phyloP scores from a whole-genome alignment of 1,284 basidiomycete species.

The Trametes hirsuta region DNA sequence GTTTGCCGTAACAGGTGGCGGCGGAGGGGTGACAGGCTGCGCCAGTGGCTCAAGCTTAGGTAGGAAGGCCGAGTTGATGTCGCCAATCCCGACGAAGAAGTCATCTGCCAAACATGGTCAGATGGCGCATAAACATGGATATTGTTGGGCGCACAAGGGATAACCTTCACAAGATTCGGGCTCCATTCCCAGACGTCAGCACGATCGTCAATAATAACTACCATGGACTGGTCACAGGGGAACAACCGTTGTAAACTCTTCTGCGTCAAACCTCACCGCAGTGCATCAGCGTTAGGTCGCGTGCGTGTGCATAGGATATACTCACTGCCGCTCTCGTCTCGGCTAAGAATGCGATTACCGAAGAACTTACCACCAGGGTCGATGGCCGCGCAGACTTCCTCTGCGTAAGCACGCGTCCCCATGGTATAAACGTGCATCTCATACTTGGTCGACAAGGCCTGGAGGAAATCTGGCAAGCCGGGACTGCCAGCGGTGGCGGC shows the following conservation, averaged over 20 bases:
- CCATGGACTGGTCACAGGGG: slow-evolving; percentile 97
- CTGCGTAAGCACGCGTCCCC: slow-evolving; percentile 97
- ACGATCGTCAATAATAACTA: slow-evolving; percentile 98
- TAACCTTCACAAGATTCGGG: slow-evolving; percentile 94
- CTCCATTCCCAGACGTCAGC: slow-evolving; percentile 98
- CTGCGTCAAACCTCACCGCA: slow-evolving; percentile 71
- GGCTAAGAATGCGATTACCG: slow-evolving; percentile 84
- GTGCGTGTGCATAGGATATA: slow-evolving; percentile 16
- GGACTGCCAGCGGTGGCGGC: slow-evolving; percentile 57
- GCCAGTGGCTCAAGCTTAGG: slow-evolving; percentile 70
- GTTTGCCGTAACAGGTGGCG: slow-evolving; percentile 23
- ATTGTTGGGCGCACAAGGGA: slow-evolving; percentile 74
- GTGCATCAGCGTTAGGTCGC: slow-evolving; percentile 1
- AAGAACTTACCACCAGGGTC: slow-evolving; percentile 90
- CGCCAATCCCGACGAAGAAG: slow-evolving; percentile 98
- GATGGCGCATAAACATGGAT: not conserved
- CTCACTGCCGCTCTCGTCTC: slow-evolving; percentile 95
- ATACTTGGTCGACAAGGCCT: slow-evolving; percentile 76
- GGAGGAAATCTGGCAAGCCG: slow-evolving; percentile 82
- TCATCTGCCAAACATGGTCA: slow-evolving; percentile 66
- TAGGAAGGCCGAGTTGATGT: slow-evolving; percentile 95
- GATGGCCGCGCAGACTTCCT: slow-evolving; percentile 92
- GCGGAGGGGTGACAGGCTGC: slow-evolving; percentile 36
- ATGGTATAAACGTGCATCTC: slow-evolving; percentile 99
- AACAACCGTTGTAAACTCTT: slow-evolving; percentile 93